These are phyloP conservation scores for Fusarium sp. DNA, from an alignment of 2,329 filamentous ascomycete species.

Conservation along the genomic window DNA sequence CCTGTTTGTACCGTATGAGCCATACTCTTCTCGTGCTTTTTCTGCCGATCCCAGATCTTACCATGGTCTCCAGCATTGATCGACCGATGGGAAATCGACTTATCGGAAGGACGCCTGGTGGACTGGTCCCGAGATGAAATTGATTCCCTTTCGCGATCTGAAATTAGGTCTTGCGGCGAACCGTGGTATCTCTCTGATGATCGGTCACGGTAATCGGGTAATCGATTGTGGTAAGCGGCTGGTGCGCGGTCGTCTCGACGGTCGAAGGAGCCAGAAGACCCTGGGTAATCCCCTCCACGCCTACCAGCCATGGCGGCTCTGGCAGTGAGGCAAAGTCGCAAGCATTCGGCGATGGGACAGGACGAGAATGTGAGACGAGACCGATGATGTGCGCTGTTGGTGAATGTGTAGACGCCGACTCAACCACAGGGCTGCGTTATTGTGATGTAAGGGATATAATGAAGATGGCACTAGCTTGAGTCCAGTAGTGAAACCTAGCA, in stretches of 20 bases:
- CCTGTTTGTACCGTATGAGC: constrained; percentile 16
- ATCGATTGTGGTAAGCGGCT: constrained; percentile 25
- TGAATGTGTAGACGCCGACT: background rate
- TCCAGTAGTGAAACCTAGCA: background rate
- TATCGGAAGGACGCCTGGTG: constrained; percentile 11
- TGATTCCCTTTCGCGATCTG: constrained; percentile 13
- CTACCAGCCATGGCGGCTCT: constrained; percentile 44
- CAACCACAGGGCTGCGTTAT: background rate
- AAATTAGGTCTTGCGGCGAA: constrained; percentile 20
- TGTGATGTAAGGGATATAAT: background rate
- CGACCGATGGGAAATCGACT: constrained; percentile 6
- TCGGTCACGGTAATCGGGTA: constrained; percentile 24
- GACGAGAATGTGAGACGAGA: constrained; percentile 6
- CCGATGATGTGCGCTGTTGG: background rate
- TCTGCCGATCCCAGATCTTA: constrained; percentile 6
- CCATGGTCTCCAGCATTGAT: constrained; percentile 34
- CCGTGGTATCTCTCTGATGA: constrained; percentile 21
- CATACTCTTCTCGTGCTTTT: background rate
- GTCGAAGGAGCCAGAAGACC: constrained; percentile 1
- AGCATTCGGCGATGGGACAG: constrained; percentile 32
- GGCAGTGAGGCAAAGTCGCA: constrained; percentile 8
- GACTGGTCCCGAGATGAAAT: background rate
- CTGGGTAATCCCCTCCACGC: background rate
- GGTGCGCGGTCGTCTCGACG: constrained; percentile 29
- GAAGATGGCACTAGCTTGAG: constrained; percentile 1